A percentile compares a stretch with the other conserved stretches of the same genome.
phyloP scores from a whole-genome alignment of 345 rosid species.

The Psidium friedrichsthalianum region DNA sequence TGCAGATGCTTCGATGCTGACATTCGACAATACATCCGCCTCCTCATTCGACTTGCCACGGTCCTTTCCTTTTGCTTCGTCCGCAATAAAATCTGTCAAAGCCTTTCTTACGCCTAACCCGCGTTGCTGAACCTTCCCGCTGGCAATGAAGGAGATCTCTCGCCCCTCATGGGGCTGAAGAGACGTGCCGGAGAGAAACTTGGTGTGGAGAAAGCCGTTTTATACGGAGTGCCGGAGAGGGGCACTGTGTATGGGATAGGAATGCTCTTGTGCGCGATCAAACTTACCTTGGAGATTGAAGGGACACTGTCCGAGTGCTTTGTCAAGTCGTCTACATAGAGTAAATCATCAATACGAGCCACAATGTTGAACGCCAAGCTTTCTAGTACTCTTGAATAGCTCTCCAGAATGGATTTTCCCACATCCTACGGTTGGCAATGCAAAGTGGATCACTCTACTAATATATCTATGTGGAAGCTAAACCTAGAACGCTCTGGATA shows the following conservation, averaged over 20 bases:
- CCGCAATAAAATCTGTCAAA: constrained; percentile 52
- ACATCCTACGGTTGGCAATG: constrained; percentile 44
- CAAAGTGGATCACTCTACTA: not conserved
- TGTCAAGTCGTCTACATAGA: constrained; percentile 75
- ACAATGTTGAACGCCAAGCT: constrained; percentile 86
- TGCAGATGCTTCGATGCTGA: constrained; percentile 6
- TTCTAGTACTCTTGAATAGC: constrained; percentile 89
- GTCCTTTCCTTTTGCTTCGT: constrained; percentile 42
- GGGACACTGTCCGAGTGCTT: constrained; percentile 59
- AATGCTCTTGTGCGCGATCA: constrained; percentile 34
- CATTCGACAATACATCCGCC: constrained; percentile 3
- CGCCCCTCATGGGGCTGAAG: constrained; percentile 39
- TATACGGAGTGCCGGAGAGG: constrained; percentile 40
- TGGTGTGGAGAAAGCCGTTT: constrained; percentile 57
- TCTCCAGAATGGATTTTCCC: constrained; percentile 89
- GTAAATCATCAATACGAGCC: constrained; percentile 83
- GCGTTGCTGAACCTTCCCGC: constrained; percentile 38
- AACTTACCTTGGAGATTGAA: constrained; percentile 39
- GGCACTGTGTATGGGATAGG: constrained; percentile 36
- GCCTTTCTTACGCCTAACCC: constrained; percentile 59
- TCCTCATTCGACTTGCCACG: constrained; percentile 3
- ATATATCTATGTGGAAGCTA: not conserved
- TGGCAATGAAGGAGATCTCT: constrained; percentile 34
- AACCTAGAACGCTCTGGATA: not conserved
- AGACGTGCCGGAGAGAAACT: constrained; percentile 54